Evolutionary conservation across 2,329 filamentous ascomycete genomes (phyloP).

Genomic region (Trichoderma oligosporum): DNA sequence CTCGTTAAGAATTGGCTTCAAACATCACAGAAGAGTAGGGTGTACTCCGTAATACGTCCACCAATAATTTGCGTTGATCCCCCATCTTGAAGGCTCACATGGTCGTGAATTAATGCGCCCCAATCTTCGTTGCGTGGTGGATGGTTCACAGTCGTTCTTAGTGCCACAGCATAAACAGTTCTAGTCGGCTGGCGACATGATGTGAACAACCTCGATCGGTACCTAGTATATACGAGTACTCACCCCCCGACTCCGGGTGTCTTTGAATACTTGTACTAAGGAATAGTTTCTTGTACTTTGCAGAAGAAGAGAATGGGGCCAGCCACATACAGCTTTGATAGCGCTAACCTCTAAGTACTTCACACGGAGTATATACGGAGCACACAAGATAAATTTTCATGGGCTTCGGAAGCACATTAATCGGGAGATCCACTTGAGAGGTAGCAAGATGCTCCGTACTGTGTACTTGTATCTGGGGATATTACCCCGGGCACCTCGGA

Average conservation of each 20-base stretch:
- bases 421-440: conserved; percentile 8
- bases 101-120: conserved; percentile 28
- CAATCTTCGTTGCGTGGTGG: conserved; percentile 22
- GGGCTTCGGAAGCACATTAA: conserved; percentile 17
- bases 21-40: neutral
- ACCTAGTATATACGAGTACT: too few relatives aligned
- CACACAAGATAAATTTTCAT: conserved; percentile 11
- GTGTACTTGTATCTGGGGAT: conserved; percentile 4
- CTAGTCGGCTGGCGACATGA: neutral
- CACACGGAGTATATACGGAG: neutral
- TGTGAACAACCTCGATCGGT: neutral
- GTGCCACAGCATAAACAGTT: conserved; percentile 1
- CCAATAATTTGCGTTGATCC: conserved; percentile 7
- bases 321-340: neutral
- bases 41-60: neutral
- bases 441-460: neutral
- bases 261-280: neutral
- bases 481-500: neutral
- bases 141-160: neutral
- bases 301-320: neutral
- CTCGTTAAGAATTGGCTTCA: conserved; percentile 1
- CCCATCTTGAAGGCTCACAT: conserved; percentile 27
- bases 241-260: conserved; percentile 3
- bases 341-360: neutral
- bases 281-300: neutral